Evolutionary conservation across 1,139 yeast species (phyloP).

Genomic region (Casaregolazyma suthepensis): DNA sequence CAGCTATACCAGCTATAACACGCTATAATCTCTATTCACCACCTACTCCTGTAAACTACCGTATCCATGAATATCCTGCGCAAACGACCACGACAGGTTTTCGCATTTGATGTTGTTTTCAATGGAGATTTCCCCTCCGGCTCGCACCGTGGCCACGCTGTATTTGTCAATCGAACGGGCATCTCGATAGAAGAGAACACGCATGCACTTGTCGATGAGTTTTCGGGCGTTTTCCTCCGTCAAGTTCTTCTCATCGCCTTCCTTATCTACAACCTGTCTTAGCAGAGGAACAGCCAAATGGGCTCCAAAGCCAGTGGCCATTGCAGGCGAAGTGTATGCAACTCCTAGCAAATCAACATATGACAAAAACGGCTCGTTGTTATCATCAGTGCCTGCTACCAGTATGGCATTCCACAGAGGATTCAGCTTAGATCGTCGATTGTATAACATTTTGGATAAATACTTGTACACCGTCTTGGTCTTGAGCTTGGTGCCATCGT

Average conservation of each 20-base stretch:
- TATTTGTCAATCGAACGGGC: conserved; percentile 89
- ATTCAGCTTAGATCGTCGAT: conserved; percentile 85
- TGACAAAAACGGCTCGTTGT: conserved; percentile 57
- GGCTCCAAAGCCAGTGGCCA: conserved; percentile 96
- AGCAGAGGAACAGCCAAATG: conserved; percentile 89
- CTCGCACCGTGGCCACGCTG: conserved; percentile 71
- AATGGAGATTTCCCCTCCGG: conserved; percentile 52
- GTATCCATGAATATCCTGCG: conserved; percentile 81
- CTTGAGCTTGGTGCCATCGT: conserved; percentile 67
- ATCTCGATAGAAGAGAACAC: conserved; percentile 90
- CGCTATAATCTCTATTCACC: no score
- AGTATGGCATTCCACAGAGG: conserved; percentile 94
- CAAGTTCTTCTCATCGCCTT: conserved; percentile 62
- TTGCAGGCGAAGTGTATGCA: conserved; percentile 76
- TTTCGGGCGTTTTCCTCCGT: conserved; percentile 69
- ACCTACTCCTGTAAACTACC: conserved; percentile 51
- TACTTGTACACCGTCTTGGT: conserved; percentile 89
- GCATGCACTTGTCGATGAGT: conserved; percentile 80
- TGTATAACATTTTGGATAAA: conserved; percentile 75
- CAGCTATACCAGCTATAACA: no score
- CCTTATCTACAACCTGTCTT: conserved; percentile 76
- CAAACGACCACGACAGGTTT: conserved; percentile 88
- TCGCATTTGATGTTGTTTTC: conserved; percentile 62
- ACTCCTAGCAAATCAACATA: conserved; percentile 92
- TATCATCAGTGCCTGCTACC: conserved; percentile 82